Base-by-base conservation (phyloP, 2,329 filamentous ascomycete species). In the Aspergillus ibericus region DNA sequence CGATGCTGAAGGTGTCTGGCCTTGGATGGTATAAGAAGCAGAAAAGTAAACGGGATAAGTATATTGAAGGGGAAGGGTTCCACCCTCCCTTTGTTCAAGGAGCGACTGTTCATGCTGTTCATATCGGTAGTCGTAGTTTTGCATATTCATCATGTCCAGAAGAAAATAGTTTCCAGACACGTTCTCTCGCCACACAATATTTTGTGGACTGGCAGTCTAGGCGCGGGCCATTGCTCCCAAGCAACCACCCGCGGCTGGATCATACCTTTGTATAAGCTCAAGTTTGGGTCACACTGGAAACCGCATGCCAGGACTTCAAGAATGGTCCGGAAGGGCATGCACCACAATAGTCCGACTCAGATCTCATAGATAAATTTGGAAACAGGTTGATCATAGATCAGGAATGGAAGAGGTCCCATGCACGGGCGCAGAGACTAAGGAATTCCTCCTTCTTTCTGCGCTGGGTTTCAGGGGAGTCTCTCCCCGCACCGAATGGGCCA, bases 351-450 rank as follows among this genome's bases (percentile, higher is more conserved):
- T 46, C 52, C 27, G 22, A 36, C 9, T 35, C 22, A 53, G 25
- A 13, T n/a, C 9, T 7, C 22, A 8, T 48, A 32, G 13, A 29
- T 9, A 48, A 25, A 48, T 6, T 10, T 15, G n/a, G 7, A 29
- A 27, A 29, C 27, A 36, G 15, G 16, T 27, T 22, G 20, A 29
- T 27, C 10, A 20, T 20, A 7, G 5, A 46, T 85, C 79, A 97
- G 62, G 92, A 96, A 80, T 98, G 95, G 77, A 98, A 96, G 27
- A 99, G 78, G 78, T 99, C 95, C 95, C 95, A 99, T 8, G 95
- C 95, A 70, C 91, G 83, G 66, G 91, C 87, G 73, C 93, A 97
- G 51, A 98, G 80, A 56, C 85, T 82, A 63, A 99, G 80, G 71
- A 99, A 99, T 74, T 96, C 92, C 44, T 96, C 92, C 72, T 92